phyloP scores from a whole-genome alignment of 768 basidiomycete genomes.

The Pisolithus albus region DNA sequence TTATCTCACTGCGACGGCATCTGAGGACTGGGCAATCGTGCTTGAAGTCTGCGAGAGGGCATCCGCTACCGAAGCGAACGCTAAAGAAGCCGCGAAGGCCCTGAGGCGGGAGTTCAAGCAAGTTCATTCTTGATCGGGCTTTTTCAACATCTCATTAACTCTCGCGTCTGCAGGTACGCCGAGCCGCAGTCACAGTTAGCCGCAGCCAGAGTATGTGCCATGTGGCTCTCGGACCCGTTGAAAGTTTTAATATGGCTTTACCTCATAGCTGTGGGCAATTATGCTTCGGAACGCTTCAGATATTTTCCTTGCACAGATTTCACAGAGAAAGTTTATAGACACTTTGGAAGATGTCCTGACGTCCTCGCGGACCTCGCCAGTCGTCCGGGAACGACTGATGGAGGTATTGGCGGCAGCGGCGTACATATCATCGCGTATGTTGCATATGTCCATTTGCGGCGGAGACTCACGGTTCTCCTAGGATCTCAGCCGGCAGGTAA shows the following conservation, averaged over 20 bases:
- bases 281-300: conserved; percentile 80
- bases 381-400: conserved; percentile 72
- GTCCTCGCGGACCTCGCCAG: conserved; percentile 61
- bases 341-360: conserved; percentile 68
- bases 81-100: conserved; percentile 80
- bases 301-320: conserved; percentile 61
- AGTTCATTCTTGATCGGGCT: conserved; percentile 9
- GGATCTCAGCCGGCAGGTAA: conserved; percentile 17
- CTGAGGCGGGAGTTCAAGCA: conserved; percentile 83
- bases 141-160: conserved; percentile 8
- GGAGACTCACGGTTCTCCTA: conserved; percentile 6
- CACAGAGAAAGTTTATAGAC: conserved; percentile 72
- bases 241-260: background rate
- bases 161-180: conserved; percentile 46
- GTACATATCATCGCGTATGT: conserved; percentile 32
- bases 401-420: conserved; percentile 81
- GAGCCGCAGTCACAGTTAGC: conserved; percentile 71
- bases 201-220: conserved; percentile 57
- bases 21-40: conserved; percentile 78
- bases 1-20: conserved; percentile 67
- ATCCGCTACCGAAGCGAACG: conserved; percentile 60
- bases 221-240: background rate
- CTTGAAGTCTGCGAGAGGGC: conserved; percentile 84
- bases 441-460: no score
- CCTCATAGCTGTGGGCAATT: conserved; percentile 73